phyloP scores from a whole-genome alignment of 306 rosid species.

The Castanea mollissima region DNA sequence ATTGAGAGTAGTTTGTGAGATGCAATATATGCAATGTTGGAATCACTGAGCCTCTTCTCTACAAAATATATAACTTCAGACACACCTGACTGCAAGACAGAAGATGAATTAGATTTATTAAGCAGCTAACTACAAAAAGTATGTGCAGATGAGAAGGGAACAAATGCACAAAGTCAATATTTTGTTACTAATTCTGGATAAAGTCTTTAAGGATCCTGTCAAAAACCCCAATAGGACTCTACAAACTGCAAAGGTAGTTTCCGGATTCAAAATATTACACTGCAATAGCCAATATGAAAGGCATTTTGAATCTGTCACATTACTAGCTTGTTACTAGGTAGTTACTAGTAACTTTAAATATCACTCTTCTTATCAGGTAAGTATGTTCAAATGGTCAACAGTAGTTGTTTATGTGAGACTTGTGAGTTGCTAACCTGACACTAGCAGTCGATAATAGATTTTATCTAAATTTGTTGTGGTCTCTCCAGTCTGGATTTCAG shows the following conservation, averaged over 20 bases:
- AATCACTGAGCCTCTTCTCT: slow-evolving; percentile 67
- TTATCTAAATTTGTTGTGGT: not conserved
- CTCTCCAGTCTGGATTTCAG: not conserved
- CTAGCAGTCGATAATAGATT: not conserved
- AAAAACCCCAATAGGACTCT: not conserved
- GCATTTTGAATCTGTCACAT: not conserved
- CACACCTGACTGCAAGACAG: slow-evolving; percentile 73
- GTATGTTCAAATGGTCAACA: not conserved
- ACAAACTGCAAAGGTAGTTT: not conserved
- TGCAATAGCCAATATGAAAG: not conserved
- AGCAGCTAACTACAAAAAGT: not conserved
- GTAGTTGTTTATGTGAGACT: not conserved
- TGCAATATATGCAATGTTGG: slow-evolving; percentile 61
- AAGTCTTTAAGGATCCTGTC: not conserved
- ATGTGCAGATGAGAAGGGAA: not conserved
- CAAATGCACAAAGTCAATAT: not conserved
- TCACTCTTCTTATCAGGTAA: not conserved
- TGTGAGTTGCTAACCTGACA: not conserved
- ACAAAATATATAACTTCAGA: slow-evolving; percentile 78
- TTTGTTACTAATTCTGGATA: not conserved
- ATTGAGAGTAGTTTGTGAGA: slow-evolving; percentile 78
- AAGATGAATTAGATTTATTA: slow-evolving; percentile 4
- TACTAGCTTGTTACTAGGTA: not conserved
- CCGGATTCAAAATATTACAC: slow-evolving; percentile 2
- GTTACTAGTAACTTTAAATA: not conserved